Base-by-base conservation (phyloP, 371 early-diverging fungal species). In the Zychaea mexicana region DNA sequence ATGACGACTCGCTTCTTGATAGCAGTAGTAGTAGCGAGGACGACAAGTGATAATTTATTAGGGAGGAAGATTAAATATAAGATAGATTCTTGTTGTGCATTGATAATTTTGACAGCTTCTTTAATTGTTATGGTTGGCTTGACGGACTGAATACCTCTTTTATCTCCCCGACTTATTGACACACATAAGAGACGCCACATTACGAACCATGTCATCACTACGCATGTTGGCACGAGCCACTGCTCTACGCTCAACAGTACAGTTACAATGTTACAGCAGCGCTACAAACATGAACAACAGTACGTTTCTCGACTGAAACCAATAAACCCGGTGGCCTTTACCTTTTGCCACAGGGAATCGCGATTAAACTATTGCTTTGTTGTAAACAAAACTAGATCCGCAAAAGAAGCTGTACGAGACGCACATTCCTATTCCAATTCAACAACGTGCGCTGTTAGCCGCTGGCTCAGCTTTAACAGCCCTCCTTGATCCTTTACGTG, bases 381-480 rank as follows among this genome's bases (percentile, higher is more conserved):
- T 36, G n/a, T 21, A 46, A 46, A 10, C 13, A 42, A 12, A 1
- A 12, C 1, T 42, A 42, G 49, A 24, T 49, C 8, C 49, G 7
- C 49, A 19, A 22, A 56, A 45, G 45, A 77, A 81, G 36, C 60
- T 88, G 0, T 85, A 86, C 52, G 81, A 84, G 2, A 77, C 82
- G 0, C 86, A 88, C 64, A 67, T 83, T 45, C 88, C 85, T 32
- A 80, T 83, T 49, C 83, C 88, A 15, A 64, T 67, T 7, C 58
- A 79, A 15, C 87, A 92, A 66, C 83, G 86, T 61, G 57, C 79
- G 3, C 61, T 88, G 12, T 72, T 95, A 4, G 88, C 94, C n/a
- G 80, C 85, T 8, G 87, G 87, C 1, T 88, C 96, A 0, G 94
- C 94, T 3, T 76, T 95, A 45, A 82, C 89, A 27, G 94, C 93